Evolutionary conservation across 202 grass and related monocot genomes (phyloP), one percentile per base, ranked within the genome.

Genomic region (Carex sylvatica): DNA sequence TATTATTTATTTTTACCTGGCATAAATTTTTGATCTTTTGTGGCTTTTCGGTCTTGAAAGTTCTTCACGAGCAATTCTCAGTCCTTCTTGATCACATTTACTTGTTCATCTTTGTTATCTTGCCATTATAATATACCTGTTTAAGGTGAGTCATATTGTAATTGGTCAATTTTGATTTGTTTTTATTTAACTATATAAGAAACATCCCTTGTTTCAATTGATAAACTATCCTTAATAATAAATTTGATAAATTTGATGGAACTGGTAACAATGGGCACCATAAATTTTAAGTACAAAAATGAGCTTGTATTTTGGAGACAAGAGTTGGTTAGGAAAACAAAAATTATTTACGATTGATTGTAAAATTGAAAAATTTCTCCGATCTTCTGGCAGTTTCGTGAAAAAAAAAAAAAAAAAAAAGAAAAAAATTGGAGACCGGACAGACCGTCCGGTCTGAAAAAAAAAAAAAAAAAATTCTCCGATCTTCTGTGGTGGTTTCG

Each of bases 121-220:
- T 58, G 28, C 14, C 15, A 77, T 77, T 77, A 58, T 55, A 56
- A 52, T 77, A 77, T 77, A 15, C 52, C 56, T 77, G 8, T 77
- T 77, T 77, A 33, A 58, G 44, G 22, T 15, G 3, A 38, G 74
- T 9, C 49, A 20, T 59, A 16, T n/a, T 15, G 49, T 33, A 2
- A 75, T 33, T 38, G 74, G 28, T 77, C 24, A 38, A 59, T 77
- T 77, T 58, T 58, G 15, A 77, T 77, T 36, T 35, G 23, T 26
- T 36, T 59, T 59, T 36, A 77, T 77, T 77, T 38, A 77, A 33
- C 53, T 59, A 19, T 56, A 58, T 12, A 11, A 36, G 6, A 56
- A 77, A 9, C 15, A 77, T 77, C 10, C 24, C 58, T 58, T 77
- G 28, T 59, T 59, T 55, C 4, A 13, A 56, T 19, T 9, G 24